Evolutionary conservation across 331 rosid species (phyloP).

Genomic region (Arachis monticola): DNA sequence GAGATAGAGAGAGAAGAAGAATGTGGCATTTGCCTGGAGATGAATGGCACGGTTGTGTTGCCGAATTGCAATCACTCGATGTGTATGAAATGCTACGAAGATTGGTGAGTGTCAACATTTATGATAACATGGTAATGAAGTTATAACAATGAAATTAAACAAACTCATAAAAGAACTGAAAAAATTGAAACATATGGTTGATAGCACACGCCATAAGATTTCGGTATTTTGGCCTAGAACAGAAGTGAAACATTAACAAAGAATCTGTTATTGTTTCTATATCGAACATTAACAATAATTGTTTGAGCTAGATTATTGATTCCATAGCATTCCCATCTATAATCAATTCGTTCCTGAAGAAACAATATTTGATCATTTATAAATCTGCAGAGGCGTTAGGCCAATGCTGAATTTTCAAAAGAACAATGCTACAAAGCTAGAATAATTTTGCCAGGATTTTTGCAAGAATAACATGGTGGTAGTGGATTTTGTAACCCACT

Average conservation of each 20-base stretch:
- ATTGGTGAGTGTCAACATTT: conserved; percentile 60
- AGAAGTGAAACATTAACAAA: not conserved
- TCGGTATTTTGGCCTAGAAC: not conserved
- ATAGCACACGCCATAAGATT: not conserved
- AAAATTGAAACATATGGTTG: not conserved
- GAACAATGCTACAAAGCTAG: not conserved
- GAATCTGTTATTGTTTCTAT: not conserved
- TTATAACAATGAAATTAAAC: not conserved
- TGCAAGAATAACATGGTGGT: no score
- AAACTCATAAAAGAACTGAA: not conserved
- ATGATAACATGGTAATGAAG: conserved; percentile 10
- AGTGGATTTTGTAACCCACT: no score
- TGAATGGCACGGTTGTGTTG: conserved; percentile 71
- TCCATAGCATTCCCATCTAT: not conserved
- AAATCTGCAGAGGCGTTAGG: conserved; percentile 3
- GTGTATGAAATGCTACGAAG: conserved; percentile 81
- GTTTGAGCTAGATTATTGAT: not conserved
- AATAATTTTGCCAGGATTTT: no score
- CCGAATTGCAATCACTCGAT: conserved; percentile 82
- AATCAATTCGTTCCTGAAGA: not conserved
- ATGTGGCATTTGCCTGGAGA: conserved; percentile 94
- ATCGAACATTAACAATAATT: conserved; percentile 12
- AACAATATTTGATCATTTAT: not conserved
- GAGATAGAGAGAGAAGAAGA: conserved; percentile 82
- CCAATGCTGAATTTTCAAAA: not conserved